Evolutionary conservation across 805 yeast species (phyloP).

Genomic region (Metschnikowia kofuensis): DNA sequence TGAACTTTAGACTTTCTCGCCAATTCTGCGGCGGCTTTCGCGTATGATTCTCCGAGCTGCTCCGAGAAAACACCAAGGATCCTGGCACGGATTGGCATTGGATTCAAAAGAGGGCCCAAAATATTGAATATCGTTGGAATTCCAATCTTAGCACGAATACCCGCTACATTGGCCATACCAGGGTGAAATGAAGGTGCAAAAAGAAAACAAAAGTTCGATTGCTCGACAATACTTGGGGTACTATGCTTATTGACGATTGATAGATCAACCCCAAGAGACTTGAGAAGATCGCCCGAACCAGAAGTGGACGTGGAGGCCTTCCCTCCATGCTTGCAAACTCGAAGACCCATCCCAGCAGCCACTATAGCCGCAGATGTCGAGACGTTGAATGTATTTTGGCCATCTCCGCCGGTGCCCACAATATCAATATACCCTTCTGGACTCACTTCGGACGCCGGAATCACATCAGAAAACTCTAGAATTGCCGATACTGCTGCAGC

Average conservation of each 20-base stretch:
- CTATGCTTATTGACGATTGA: constrained; percentile 60
- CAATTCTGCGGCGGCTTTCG: constrained; percentile 69
- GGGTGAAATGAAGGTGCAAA: constrained; percentile 95
- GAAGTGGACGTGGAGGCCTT: constrained; percentile 91
- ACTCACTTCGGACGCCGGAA: constrained; percentile 46
- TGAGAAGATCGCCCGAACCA: constrained; percentile 90
- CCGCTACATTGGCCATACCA: constrained; percentile 82
- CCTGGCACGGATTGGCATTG: constrained; percentile 75
- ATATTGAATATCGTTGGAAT: constrained; percentile 93
- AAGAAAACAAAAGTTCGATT: constrained; percentile 60
- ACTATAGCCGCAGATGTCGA: constrained; percentile 93
- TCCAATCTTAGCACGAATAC: constrained; percentile 73
- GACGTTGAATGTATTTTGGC: constrained; percentile 95
- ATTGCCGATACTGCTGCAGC: constrained; percentile 84
- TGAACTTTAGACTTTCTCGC: constrained; percentile 47
- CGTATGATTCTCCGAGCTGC: constrained; percentile 76
- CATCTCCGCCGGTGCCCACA: constrained; percentile 99
- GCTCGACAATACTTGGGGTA: constrained; percentile 55
- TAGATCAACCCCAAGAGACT: constrained; percentile 79
- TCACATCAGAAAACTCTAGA: constrained; percentile 56
- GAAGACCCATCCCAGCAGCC: constrained; percentile 82
- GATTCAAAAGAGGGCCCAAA: constrained; percentile 91
- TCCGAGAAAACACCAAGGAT: constrained; percentile 88
- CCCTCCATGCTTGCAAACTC: constrained; percentile 94
- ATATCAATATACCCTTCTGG: constrained; percentile 69